Percentiles rank a stretch among this genome's conserved stretches.
Evolutionary conservation across 2,329 filamentous ascomycete genomes (phyloP).

Genomic region (Colletotrichum tofieldiae): DNA sequence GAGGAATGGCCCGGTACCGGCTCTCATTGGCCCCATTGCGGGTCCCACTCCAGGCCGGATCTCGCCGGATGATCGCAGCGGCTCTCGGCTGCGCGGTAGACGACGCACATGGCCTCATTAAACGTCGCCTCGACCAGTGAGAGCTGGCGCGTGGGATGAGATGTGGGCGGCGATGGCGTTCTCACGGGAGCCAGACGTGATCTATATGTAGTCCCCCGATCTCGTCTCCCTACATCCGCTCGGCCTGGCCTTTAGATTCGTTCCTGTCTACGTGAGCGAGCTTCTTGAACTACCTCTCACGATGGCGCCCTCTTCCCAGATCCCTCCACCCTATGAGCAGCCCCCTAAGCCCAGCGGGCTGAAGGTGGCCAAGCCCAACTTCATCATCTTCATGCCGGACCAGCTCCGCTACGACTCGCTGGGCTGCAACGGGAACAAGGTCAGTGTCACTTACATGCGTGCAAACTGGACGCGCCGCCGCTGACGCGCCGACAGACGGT

Average conservation of each 20-base stretch:
- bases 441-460: background rate
- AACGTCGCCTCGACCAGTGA: constrained; percentile 16
- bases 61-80: constrained; percentile 28
- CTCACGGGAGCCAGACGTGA: background rate
- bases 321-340: constrained; percentile 28
- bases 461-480: background rate
- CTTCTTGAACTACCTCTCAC: background rate
- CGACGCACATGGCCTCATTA: constrained; percentile 13
- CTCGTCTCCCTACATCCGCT: background rate
- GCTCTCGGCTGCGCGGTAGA: constrained; percentile 26
- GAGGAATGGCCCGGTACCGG: background rate
- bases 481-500: constrained; percentile 39
- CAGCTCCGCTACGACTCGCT: constrained; percentile 63
- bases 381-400: constrained; percentile 64
- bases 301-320: constrained; percentile 20
- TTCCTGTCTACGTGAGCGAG: background rate
- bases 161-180: constrained; percentile 5
- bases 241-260: background rate
- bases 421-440: constrained; percentile 51
- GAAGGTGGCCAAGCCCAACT: constrained; percentile 50
- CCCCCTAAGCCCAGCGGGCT: constrained; percentile 41
- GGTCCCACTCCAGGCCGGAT: constrained; percentile 21
- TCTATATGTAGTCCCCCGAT: constrained; percentile 12
- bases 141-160: background rate
- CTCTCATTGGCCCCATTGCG: background rate